A percentile compares a stretch with the other conserved stretches of the same genome.
These are phyloP conservation scores for Pseudonitzschia multiseries DNA, from an alignment of 108 stramenopile genomes.

Conservation along the genomic window DNA sequence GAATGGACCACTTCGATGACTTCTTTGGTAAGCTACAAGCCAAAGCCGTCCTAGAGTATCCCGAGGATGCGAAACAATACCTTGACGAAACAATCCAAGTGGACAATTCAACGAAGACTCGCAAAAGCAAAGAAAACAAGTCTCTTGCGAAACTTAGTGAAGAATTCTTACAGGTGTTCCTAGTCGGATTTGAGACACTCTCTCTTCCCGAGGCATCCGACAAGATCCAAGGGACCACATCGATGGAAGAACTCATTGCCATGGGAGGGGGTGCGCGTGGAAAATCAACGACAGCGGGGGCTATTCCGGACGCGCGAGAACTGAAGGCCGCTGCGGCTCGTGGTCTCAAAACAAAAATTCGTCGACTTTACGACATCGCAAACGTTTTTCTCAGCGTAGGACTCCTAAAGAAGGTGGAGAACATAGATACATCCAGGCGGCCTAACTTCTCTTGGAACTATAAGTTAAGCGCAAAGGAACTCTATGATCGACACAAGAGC, in stretches of 20 bases:
- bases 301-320: conserved; percentile 21
- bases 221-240: conserved; percentile 64
- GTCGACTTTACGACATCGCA: conserved; percentile 96
- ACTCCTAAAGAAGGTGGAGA: conserved; percentile 73
- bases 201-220: conserved; percentile 73
- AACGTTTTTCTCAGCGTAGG: conserved; percentile 87
- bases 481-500: conserved; percentile 26
- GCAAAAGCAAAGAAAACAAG: conserved; percentile 43
- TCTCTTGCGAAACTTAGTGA: conserved; percentile 78
- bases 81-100: conserved; percentile 8
- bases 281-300: conserved; percentile 8
- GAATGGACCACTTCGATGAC: conserved; percentile 51
- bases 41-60: conserved; percentile 53
- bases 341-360: conserved; percentile 90
- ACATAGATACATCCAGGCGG: conserved; percentile 31
- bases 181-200: conserved; percentile 63
- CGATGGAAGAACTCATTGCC: conserved; percentile 30
- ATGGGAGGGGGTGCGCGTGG: conserved; percentile 18
- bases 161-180: conserved; percentile 85
- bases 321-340: conserved; percentile 36
- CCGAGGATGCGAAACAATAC: conserved; percentile 37
- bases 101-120: not conserved
- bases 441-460: conserved; percentile 69
- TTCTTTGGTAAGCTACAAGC: conserved; percentile 70
- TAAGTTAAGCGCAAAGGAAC: conserved; percentile 38